These are phyloP conservation scores for Scenedesmus sp. DNA, from an alignment of 163 green algal species.

Conservation along the genomic window DNA sequence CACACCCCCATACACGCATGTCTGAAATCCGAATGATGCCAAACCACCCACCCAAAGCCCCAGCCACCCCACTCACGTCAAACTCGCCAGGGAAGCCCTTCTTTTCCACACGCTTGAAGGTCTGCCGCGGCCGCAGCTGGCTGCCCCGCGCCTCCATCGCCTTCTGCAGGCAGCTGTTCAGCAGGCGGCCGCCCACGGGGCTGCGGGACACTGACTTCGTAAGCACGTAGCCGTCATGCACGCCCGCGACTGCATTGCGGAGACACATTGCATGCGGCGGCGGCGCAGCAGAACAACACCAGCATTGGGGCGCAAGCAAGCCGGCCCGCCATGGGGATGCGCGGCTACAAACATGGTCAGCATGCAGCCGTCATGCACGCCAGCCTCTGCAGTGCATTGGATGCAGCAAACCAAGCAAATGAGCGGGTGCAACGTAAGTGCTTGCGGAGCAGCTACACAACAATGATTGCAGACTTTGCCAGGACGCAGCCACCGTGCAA, in stretches of 20 bases:
- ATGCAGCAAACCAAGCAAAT: no score
- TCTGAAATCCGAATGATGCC: neutral
- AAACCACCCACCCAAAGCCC: neutral
- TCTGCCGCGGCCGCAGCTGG: conserved; percentile 83
- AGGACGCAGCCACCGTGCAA: no score
- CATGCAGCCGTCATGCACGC: no score
- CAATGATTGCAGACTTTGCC: no score
- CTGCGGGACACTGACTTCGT: conserved; percentile 81
- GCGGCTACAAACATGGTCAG: no score
- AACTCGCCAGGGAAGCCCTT: conserved; percentile 41
- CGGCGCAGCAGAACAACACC: no score
- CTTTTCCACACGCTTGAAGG: conserved; percentile 81
- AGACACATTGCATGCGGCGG: neutral
- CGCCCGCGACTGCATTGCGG: conserved; percentile 79
- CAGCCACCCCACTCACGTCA: neutral
- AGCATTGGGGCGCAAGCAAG: no score
- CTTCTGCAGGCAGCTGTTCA: conserved; percentile 71
- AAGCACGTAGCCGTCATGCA: conserved; percentile 96
- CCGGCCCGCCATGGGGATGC: no score
- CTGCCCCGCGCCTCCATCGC: conserved; percentile 69
- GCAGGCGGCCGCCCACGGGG: conserved; percentile 79
- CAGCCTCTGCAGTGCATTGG: no score
- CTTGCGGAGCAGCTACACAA: no score
- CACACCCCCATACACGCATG: neutral
- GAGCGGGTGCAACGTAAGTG: no score